A percentile compares a stretch with the other conserved stretches of the same genome.
Evolutionary conservation across 208 protist genomes (phyloP).

Genomic region (Leishmania guyanensis): DNA sequence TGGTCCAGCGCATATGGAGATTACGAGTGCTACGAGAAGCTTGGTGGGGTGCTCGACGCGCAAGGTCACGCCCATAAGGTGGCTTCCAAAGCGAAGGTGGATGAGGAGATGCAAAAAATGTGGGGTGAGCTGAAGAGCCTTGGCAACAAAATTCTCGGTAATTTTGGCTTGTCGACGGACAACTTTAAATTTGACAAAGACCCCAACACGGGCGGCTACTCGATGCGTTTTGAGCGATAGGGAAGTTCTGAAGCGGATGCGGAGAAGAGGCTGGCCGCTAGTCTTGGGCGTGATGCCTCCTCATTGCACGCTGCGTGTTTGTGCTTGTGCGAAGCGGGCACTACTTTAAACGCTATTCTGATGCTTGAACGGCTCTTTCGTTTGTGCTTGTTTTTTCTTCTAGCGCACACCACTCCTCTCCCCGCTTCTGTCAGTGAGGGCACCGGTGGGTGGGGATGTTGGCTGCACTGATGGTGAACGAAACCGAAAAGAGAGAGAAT

Average conservation of each 20-base stretch:
- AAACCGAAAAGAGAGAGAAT: not conserved
- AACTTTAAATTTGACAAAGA: slow-evolving; percentile 98
- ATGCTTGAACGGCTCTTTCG: not conserved
- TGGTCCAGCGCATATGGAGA: slow-evolving; percentile 86
- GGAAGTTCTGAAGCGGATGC: not conserved
- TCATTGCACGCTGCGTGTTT: not conserved
- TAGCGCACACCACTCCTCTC: not conserved
- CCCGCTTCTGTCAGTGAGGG: not conserved
- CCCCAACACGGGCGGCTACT: slow-evolving; percentile 91
- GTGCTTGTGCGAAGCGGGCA: not conserved
- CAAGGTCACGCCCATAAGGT: slow-evolving; percentile 47
- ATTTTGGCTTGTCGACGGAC: slow-evolving; percentile 96
- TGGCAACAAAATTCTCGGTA: slow-evolving; percentile 95
- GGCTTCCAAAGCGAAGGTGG: slow-evolving; percentile 81
- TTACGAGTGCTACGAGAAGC: slow-evolving; percentile 86
- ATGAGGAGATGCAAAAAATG: slow-evolving; percentile 95
- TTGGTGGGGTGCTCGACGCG: slow-evolving; percentile 60
- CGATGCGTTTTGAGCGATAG: slow-evolving; percentile 91
- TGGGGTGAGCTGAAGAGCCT: slow-evolving; percentile 95
- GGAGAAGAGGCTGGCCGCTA: not conserved
- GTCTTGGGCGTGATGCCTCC: not conserved
- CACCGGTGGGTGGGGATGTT: not conserved
- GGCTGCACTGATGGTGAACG: not conserved
- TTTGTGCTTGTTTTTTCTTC: not conserved
- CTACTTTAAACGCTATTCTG: not conserved